Conservation (phyloP, 768 basidiomycete genomes). For the Russula emetica region DNA sequence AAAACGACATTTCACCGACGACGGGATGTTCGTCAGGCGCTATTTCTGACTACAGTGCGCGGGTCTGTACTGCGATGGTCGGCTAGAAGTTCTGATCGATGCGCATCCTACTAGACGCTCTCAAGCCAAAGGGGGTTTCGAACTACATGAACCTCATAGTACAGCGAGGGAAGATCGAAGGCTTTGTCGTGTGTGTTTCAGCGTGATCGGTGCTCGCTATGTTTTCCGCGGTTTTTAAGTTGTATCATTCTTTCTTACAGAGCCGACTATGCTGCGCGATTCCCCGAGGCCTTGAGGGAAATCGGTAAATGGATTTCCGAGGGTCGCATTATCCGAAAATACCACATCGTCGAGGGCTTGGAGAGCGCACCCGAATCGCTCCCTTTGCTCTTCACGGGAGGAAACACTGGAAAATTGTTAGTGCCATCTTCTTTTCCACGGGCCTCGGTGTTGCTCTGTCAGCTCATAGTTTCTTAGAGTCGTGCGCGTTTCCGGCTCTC, state of each 20-base stretch:
- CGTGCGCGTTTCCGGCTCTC: conserved; percentile 48
- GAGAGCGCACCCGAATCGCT: conserved; percentile 69
- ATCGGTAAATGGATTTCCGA: conserved; percentile 54
- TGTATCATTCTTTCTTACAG: conserved; percentile 37
- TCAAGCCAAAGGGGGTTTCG: conserved; percentile 60
- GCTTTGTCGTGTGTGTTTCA: conserved; percentile 68
- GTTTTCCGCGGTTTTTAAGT: neutral
- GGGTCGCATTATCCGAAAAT: conserved; percentile 72
- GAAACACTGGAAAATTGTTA: conserved; percentile 73
- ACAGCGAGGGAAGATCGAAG: conserved; percentile 74
- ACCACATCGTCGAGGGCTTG: conserved; percentile 73
- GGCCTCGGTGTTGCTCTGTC: neutral
- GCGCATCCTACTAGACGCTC: conserved; percentile 41
- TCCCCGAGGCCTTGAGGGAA: conserved; percentile 52
- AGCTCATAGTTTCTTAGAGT: conserved; percentile 39
- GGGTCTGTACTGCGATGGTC: neutral
- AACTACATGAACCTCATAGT: conserved; percentile 67
- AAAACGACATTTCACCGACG: neutral
- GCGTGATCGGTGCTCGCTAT: neutral
- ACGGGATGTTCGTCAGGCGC: conserved; percentile 48
- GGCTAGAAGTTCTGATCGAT: too few relatives aligned
- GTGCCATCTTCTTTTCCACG: conserved; percentile 23
- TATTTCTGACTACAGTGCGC: conserved; percentile 78
- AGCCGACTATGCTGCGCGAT: conserved; percentile 67
- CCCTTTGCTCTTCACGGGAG: conserved; percentile 67